Base-by-base conservation (phyloP, 257 asterid species). In the Anisodus tanguticus region DNA sequence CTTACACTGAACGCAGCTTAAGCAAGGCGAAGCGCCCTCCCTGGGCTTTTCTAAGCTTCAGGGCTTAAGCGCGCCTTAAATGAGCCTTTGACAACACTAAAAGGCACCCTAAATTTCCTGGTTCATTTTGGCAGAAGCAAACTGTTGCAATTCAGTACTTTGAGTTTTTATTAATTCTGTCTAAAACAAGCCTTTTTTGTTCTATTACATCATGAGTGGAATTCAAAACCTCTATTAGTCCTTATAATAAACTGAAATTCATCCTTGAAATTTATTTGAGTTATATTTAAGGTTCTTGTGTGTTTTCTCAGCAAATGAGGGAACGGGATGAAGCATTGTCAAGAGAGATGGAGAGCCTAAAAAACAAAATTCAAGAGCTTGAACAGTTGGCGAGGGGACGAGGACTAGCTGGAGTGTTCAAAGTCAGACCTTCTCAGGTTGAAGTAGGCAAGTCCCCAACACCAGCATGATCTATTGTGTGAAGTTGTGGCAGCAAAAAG, bases 371-470 rank as follows among this genome's bases (percentile, higher is more conserved):
- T 68, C 84, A 88, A 83, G 92, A 90, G 83, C 76, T 90, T 62
- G 92, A 90, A 45, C 89, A 85, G 83, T 85, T 87, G 19, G 92
- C 91, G 11, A 87, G 84, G 84, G 89, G 89, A 67, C 86, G 87
- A 37, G 91, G 92, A 60, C 91, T 90, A 17, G 66, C 89, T 54
- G 91, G 92, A 55, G 84, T 87, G 67, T 86, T 90, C 86, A 82
- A 76, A 53, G 81, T 85, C 59, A 88, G 87, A 79, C 60, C 85
- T 39, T 80, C 86, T 66, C 87, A 69, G 0, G 64, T 83, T 39
- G 86, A 88, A 66, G 88, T 83, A 67, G 87, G 80, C 84, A 88
- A 87, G 82, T 71, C 86, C 8, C 78, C 70, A 2, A 60, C 84
- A 53, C 83, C 84, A 37, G 74, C 84, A 5, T 85, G 86, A 82